A percentile compares a stretch with the other conserved stretches of the same genome.
phyloP scores from a whole-genome alignment of 257 asterid genomes.

The Gynochthodes officinalis region DNA sequence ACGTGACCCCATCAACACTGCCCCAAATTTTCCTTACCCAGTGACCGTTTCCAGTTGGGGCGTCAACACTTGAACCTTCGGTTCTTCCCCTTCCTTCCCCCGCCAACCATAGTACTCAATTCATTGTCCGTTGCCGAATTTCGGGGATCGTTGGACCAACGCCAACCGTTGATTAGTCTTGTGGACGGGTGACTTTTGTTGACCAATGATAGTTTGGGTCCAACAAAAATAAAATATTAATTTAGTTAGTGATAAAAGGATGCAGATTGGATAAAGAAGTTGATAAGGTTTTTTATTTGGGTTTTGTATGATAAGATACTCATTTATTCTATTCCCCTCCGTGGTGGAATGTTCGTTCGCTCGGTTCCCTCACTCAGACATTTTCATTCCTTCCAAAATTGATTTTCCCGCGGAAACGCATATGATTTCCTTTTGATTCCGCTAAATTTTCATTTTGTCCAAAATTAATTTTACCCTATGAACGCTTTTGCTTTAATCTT shows the following conservation, averaged over 20 bases:
- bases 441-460: no score
- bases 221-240: neutral
- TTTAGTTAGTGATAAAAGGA: slow-evolving; percentile 24
- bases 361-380: no score
- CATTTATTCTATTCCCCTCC: slow-evolving; percentile 1
- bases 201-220: slow-evolving; percentile 13
- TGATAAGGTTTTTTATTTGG: slow-evolving; percentile 17
- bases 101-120: neutral
- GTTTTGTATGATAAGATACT: neutral
- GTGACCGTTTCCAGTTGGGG: neutral
- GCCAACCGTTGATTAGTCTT: slow-evolving; percentile 9
- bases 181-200: slow-evolving; percentile 20
- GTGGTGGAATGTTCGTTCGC: slow-evolving; percentile 13
- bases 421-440: no score
- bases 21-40: neutral
- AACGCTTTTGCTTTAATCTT: no score
- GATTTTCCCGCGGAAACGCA: no score
- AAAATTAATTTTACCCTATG: no score
- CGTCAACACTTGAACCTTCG: neutral
- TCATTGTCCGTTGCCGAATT: neutral
- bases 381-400: no score
- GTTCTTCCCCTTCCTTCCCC: neutral
- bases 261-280: slow-evolving; percentile 26
- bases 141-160: neutral
- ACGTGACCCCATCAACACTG: slow-evolving; percentile 16